phyloP scores from a whole-genome alignment of 139 green algal species.

The Ulvella scutata region DNA sequence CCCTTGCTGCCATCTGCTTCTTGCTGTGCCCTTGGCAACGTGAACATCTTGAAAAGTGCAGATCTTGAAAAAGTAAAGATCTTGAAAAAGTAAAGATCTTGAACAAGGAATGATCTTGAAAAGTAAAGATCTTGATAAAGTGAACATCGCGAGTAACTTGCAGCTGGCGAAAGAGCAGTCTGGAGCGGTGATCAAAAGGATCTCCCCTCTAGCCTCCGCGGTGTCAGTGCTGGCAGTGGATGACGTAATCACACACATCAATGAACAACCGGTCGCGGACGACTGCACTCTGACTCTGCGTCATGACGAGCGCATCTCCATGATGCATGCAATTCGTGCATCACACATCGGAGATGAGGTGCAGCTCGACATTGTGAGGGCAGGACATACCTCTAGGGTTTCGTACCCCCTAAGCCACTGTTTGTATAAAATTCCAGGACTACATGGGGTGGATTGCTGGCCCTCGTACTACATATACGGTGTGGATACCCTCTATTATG shows the following conservation, averaged over 20 bases:
- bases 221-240: not conserved
- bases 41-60: too few relatives aligned
- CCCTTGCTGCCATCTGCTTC: too few relatives aligned
- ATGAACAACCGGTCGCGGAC: not conserved
- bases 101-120: too few relatives aligned
- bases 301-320: not conserved
- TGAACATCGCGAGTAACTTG: too few relatives aligned
- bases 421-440: not conserved
- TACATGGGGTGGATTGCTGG: not conserved
- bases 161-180: not conserved
- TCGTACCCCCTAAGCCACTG: not conserved
- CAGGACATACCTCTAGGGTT: not conserved
- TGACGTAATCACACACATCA: conserved; percentile 3
- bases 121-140: too few relatives aligned
- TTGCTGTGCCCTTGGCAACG: too few relatives aligned
- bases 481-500: not conserved
- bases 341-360: conserved; percentile 1
- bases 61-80: too few relatives aligned
- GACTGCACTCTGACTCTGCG: conserved; percentile 3
- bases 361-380: not conserved
- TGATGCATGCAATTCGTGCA: not conserved
- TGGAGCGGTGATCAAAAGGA: not conserved
- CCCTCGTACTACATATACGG: conserved; percentile 3
- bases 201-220: not conserved
- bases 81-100: too few relatives aligned